phyloP scores from a whole-genome alignment of 768 basidiomycete species.

The Boletus vinaceobasis region DNA sequence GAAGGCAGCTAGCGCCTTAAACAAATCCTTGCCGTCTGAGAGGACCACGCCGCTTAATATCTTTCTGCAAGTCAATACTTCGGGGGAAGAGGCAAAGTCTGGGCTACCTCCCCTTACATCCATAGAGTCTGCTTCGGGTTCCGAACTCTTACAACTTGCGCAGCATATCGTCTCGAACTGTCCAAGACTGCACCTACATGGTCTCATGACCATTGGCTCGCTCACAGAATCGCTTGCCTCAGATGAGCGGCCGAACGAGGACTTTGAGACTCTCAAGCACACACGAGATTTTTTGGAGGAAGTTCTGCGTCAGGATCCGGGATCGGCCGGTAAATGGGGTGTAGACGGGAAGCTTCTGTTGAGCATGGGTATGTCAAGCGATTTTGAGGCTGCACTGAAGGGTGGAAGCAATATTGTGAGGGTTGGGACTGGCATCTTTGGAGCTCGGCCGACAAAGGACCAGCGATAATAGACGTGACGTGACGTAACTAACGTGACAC shows the following conservation, averaged over 20 bases:
- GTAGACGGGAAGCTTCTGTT: conserved; percentile 51
- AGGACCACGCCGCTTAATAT: conserved; percentile 67
- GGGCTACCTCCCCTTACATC: conserved; percentile 64
- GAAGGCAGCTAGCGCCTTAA: conserved; percentile 77
- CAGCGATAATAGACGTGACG: conserved; percentile 11
- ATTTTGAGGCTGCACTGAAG: conserved; percentile 83
- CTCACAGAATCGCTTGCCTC: conserved; percentile 60
- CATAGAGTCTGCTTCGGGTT: conserved; percentile 27
- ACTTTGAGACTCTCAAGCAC: conserved; percentile 68
- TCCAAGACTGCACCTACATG: conserved; percentile 71
- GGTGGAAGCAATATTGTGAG: conserved; percentile 86
- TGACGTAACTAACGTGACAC: conserved; percentile 28
- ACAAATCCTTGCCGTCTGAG: conserved; percentile 63
- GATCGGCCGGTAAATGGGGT: conserved; percentile 41
- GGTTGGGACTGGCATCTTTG: conserved; percentile 91
- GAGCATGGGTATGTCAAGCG: conserved; percentile 98
- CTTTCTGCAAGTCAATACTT: conserved; percentile 93
- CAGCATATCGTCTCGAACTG: conserved; percentile 67
- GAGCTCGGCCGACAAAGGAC: conserved; percentile 59
- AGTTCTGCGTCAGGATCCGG: conserved; percentile 36
- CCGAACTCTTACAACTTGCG: conserved; percentile 66
- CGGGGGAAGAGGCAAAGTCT: conserved; percentile 87
- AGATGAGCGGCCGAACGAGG: conserved; percentile 49
- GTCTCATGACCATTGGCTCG: conserved; percentile 97
- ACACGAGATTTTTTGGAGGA: conserved; percentile 59